A percentile compares a stretch with the other conserved stretches of the same genome.
Conservation (phyloP, 1,284 basidiomycete genomes). For the Neolentinus lepideus region DNA sequence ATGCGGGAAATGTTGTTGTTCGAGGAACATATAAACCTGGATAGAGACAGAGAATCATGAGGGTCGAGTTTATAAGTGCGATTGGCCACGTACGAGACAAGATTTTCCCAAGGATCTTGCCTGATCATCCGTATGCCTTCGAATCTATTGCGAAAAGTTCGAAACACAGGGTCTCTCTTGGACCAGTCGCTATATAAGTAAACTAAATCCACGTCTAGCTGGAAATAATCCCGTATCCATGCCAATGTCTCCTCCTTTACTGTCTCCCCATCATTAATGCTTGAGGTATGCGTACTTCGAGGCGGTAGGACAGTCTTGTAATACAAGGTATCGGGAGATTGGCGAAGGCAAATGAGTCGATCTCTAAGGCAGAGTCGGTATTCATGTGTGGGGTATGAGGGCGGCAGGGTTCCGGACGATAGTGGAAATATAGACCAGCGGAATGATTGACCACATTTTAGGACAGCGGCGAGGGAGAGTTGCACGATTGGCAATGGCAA, state of each 20-base stretch:
- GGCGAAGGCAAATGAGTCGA: conserved; percentile 79
- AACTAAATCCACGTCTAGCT: conserved; percentile 73
- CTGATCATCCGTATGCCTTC: conserved; percentile 71
- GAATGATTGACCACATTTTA: conserved; percentile 79
- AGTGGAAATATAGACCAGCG: conserved; percentile 61
- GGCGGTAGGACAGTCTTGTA: conserved; percentile 52
- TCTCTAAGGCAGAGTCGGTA: conserved; percentile 72
- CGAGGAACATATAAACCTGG: conserved; percentile 94
- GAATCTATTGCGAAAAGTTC: conserved; percentile 53
- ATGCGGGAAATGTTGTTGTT: conserved; percentile 96
- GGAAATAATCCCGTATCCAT: conserved; percentile 89
- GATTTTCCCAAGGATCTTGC: conserved; percentile 95
- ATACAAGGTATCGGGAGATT: conserved; percentile 59
- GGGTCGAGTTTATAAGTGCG: neutral
- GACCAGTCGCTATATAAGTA: conserved; percentile 79
- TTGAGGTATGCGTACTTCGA: neutral
- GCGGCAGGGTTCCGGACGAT: conserved; percentile 6
- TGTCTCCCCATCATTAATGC: conserved; percentile 23
- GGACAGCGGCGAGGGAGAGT: conserved; percentile 62
- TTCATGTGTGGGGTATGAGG: conserved; percentile 37
- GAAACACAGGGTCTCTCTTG: conserved; percentile 70
- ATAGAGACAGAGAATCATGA: neutral
- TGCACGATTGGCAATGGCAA: conserved; percentile 57
- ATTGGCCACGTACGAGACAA: conserved; percentile 68
- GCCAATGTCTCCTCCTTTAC: conserved; percentile 55